Base-by-base conservation (phyloP, 225 moss, liverwort and hornwort species). In the Thuidium tamariscinum region DNA sequence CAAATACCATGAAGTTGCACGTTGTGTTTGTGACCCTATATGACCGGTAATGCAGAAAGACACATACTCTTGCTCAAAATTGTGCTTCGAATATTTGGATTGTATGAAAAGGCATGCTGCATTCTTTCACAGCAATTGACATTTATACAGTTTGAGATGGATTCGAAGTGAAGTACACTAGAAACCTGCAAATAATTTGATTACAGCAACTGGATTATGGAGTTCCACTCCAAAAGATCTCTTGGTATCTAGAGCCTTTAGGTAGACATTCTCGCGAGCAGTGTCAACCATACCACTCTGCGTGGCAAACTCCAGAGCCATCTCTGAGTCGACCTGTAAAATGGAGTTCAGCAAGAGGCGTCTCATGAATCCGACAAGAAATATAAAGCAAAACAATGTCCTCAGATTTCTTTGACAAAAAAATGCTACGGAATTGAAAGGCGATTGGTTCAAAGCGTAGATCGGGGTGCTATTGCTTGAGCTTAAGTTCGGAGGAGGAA, bases 221-320 rank as follows among this genome's bases (percentile, higher is more conserved):
- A 98, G 91, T 88, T 96, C 96, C 48, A 90, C 85, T 67, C 91
- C 91, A 88, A 91, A 91, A 19, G 91, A 82, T 64, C 89, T 89
- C 22, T 88, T 92, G 19, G 86, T 57, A 86, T 98, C 96, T 63
- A 95, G 88, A 80, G 93, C 93, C 87, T 91, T 93, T 13, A 98
- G 89, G 82, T 92, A 96, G 60, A 95, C 76, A 66, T 84, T 91
- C 80, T 96, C 98, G 71, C 98, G 96, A 74, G 93, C 95, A 75
- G 95, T 95, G 86, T 95, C 98, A 56, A 94, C 95, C 96, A 98
- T 95, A 77, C 98, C 96, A 89, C 92, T 98, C 90, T 98, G 98
- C 49, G 95, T 95, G 25, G 98, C 96, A 88, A 95, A 96, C 84
- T 98, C 98, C 90, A 98, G 93, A 59, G 96, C 98, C 98, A 98